Conservation (phyloP, 2,329 filamentous ascomycete genomes). For the Pseudocercospora cruenta region DNA sequence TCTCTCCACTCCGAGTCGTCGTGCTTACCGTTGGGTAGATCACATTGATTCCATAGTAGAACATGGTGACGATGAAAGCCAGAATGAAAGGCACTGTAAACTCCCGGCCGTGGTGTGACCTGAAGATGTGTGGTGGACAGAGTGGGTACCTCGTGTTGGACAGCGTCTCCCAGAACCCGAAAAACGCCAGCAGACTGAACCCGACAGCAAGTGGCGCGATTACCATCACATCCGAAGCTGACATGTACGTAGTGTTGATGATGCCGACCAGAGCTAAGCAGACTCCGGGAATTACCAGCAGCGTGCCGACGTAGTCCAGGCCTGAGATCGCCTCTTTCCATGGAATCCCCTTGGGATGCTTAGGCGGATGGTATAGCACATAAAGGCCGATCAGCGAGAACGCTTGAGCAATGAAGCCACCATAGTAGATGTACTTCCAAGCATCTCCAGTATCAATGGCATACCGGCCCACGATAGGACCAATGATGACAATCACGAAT, state of each 20-base stretch:
- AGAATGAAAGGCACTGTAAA: conserved; percentile 52
- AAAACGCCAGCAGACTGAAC: neutral
- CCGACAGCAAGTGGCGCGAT: conserved; percentile 4
- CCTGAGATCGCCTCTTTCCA: conserved; percentile 30
- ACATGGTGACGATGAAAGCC: conserved; percentile 55
- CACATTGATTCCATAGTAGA: conserved; percentile 52
- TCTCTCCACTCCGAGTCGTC: too few species aligned
- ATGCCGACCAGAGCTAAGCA: conserved; percentile 38
- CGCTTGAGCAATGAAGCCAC: conserved; percentile 47
- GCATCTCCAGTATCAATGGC: conserved; percentile 41
- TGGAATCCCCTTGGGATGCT: conserved; percentile 40
- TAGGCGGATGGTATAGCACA: conserved; percentile 46
- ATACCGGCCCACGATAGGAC: conserved; percentile 51
- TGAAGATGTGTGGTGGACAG: conserved; percentile 46
- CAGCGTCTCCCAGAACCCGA: conserved; percentile 7
- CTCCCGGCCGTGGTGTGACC: conserved; percentile 47
- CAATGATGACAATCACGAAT: conserved; percentile 51
- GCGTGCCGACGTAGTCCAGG: conserved; percentile 31
- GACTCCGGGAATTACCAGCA: conserved; percentile 22
- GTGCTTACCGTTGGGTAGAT: conserved; percentile 50
- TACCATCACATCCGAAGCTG: neutral
- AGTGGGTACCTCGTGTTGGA: neutral
- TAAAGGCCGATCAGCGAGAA: conserved; percentile 49
- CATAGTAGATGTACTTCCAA: conserved; percentile 55
- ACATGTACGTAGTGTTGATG: conserved; percentile 5